These are phyloP conservation scores for Mortierella sp. DNA, from an alignment of 371 early-diverging fungal genomes.

Conservation along the genomic window DNA sequence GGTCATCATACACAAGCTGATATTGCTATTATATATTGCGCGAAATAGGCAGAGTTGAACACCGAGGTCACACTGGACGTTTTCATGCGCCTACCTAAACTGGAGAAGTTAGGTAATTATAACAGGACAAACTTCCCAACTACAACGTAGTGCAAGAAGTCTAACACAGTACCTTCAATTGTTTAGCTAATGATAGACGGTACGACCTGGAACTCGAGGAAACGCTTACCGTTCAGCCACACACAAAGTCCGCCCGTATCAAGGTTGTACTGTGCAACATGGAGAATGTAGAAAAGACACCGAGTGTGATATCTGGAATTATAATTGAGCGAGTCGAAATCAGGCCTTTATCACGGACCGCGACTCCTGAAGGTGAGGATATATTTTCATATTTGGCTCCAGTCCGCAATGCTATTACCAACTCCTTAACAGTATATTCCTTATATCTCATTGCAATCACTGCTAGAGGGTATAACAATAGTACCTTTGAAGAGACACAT, in stretches of 20 bases:
- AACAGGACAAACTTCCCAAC: too few relatives aligned
- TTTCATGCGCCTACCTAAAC: conserved; percentile 8
- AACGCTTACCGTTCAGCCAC: conserved; percentile 29
- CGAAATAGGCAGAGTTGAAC: conserved; percentile 30
- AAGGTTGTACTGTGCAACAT: conserved; percentile 33
- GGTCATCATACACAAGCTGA: too few relatives aligned
- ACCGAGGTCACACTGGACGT: conserved; percentile 37
- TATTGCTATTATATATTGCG: too few relatives aligned
- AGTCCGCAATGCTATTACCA: too few relatives aligned
- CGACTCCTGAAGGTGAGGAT: too few relatives aligned
- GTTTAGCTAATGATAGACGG: conserved; percentile 7
- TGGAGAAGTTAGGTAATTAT: conserved; percentile 19
- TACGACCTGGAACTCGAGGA: conserved; percentile 38
- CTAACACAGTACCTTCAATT: too few relatives aligned
- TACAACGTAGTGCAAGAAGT: too few relatives aligned
- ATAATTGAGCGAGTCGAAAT: conserved; percentile 43
- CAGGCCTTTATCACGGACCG: conserved; percentile 4
- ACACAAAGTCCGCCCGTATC: conserved; percentile 17
- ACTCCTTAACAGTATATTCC: too few relatives aligned
- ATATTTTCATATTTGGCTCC: too few relatives aligned
- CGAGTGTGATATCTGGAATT: conserved; percentile 12
- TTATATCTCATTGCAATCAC: not conserved
- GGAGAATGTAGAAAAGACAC: conserved; percentile 23
- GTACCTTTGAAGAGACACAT: not conserved
- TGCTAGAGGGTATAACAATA: not conserved